phyloP scores from a whole-genome alignment of 768 basidiomycete species.

The Termitomyces sp. region DNA sequence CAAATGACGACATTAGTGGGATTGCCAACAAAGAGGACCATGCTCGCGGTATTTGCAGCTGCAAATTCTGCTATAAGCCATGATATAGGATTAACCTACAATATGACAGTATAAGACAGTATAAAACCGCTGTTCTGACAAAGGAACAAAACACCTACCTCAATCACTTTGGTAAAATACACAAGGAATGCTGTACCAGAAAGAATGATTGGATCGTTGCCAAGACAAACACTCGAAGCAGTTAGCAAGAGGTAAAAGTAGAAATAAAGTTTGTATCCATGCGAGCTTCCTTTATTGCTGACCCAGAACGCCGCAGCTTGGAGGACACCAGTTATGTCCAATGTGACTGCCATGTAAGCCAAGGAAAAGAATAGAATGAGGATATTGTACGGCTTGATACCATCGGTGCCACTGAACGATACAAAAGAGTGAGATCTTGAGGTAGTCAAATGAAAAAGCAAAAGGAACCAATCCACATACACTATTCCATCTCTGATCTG shows the following conservation, averaged over 20 bases:
- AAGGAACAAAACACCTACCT: conserved; percentile 15
- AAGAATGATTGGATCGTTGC: conserved; percentile 92
- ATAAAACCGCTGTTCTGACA: not conserved
- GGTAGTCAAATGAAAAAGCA: not conserved
- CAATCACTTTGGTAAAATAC: conserved; percentile 75
- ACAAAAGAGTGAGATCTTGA: not conserved
- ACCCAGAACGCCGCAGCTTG: conserved; percentile 88
- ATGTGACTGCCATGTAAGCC: conserved; percentile 88
- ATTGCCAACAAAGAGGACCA: conserved; percentile 80
- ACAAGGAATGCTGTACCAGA: conserved; percentile 88
- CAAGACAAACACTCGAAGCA: conserved; percentile 70
- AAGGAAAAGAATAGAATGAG: conserved; percentile 89
- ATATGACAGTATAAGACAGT: not conserved
- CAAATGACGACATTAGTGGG: conserved; percentile 93
- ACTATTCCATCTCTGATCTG: conserved; percentile 75
- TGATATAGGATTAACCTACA: conserved; percentile 41
- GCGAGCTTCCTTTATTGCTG: conserved; percentile 68
- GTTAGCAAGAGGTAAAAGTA: conserved; percentile 86
- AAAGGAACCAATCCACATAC: conserved; percentile 16
- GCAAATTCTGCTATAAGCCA: conserved; percentile 78
- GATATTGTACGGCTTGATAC: conserved; percentile 88
- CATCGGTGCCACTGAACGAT: conserved; percentile 33
- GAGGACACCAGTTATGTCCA: conserved; percentile 76
- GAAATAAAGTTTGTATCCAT: conserved; percentile 68
- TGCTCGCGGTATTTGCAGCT: conserved; percentile 74